These are phyloP conservation scores for Fusarium sp. DNA, from an alignment of 2,329 filamentous ascomycete genomes.

Conservation along the genomic window DNA sequence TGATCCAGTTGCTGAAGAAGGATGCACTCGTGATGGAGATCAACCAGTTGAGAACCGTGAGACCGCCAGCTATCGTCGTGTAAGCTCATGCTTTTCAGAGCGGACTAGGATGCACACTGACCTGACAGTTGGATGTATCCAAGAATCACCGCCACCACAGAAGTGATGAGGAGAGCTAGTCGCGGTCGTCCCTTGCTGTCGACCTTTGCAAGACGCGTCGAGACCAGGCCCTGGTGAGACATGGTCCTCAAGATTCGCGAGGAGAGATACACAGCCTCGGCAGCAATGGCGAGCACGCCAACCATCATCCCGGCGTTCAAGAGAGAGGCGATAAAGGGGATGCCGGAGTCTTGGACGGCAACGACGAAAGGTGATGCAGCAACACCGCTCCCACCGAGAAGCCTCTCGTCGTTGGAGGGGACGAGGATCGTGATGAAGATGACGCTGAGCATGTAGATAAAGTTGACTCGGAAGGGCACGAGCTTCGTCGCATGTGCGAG, in stretches of 20 bases:
- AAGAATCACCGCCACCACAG: conserved; percentile 5
- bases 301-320: conserved; percentile 39
- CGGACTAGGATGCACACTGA: background rate
- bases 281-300: conserved; percentile 28
- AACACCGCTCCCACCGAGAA: conserved; percentile 24
- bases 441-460: conserved; percentile 35
- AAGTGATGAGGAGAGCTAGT: conserved; percentile 18
- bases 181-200: conserved; percentile 19
- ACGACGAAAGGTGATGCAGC: conserved; percentile 34
- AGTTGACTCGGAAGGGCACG: conserved; percentile 32
- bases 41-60: conserved; percentile 26
- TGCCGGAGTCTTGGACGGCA: conserved; percentile 20
- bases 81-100: background rate
- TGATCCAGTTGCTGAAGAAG: conserved; percentile 35
- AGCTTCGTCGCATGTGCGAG: conserved; percentile 33
- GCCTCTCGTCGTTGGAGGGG: conserved; percentile 24
- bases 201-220: conserved; percentile 10
- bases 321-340: conserved; percentile 26
- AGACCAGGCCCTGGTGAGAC: conserved; percentile 23
- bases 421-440: conserved; percentile 34
- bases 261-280: conserved; percentile 27
- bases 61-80: conserved; percentile 3
- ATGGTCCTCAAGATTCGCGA: conserved; percentile 30
- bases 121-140: conserved; percentile 25
- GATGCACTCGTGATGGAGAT: conserved; percentile 32